Base-by-base conservation (phyloP, 352 stramenopile species). In the Globisporangium iwayamae region DNA sequence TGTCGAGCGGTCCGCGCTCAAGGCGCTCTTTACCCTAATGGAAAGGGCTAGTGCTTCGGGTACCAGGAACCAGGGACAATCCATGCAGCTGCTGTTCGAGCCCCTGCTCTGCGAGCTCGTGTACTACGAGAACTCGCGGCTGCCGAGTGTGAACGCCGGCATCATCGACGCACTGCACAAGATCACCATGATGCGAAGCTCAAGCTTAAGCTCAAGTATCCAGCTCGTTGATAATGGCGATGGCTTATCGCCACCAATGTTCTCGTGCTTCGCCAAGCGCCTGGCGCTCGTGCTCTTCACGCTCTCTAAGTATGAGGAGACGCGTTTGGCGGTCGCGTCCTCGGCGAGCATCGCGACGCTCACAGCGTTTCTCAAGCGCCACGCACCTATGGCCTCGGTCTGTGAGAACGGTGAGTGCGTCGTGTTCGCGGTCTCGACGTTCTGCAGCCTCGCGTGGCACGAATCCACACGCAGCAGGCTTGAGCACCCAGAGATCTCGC, bases 381-480 rank as follows among this genome's bases (percentile, higher is more conserved):
- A 81, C 25, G 28, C 58, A 0, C 62, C 68, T n/a, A 70, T 64
- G 47, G 34, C 30, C 4, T 55, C 76, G 18, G 52, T 46, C 2
- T 86, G 76, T 55, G 34, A 52, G 2, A 50, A 60, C 9, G 67
- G 60, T 0, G 67, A 73, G 14, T 85, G 71, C 43, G 68, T 75
- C 5, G 20, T 78, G 8, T 83, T 76, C 32, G 80, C 74, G 6
- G 70, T 79, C 8, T 74, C 81, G 0, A 76, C 80, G 6, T 53
- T 91, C 13, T 89, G 79, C 50, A 70, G 76, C 25, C 55, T 93
- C 13, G 72, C 71, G 8, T 93, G 84, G 82, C 71, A 93, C 53
- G 79, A 90, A n/a, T 56, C 68, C 9, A 85, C 81, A 2, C 71
- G 78, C 2, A 50, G 16, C 3, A 58, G 66, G 7, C 48, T 89